These are phyloP conservation scores for Plasmodium malariae DNA, from an alignment of 169 alveolate species.

Conservation along the genomic window DNA sequence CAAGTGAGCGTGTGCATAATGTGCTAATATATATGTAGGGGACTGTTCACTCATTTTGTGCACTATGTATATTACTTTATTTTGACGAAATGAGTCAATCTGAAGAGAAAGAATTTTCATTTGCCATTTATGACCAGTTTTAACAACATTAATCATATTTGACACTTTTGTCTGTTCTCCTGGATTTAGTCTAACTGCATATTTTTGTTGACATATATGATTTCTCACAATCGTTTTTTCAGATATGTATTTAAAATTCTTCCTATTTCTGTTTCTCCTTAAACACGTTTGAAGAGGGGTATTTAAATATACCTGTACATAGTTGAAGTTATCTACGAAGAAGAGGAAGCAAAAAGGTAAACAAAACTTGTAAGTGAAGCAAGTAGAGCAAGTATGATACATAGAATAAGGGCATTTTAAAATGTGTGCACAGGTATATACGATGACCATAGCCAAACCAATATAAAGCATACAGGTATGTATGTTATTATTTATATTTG, in stretches of 20 bases:
- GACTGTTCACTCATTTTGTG: too few species aligned
- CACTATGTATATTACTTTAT: constrained; percentile 27
- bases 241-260: constrained; percentile 45
- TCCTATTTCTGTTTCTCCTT: constrained; percentile 29
- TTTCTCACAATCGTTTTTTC: constrained; percentile 54
- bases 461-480: too few species aligned
- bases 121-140: constrained; percentile 51
- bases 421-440: too few species aligned
- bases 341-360: neutral
- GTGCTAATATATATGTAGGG: too few species aligned
- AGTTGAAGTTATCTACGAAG: constrained; percentile 19
- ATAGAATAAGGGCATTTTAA: too few species aligned
- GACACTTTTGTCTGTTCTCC: neutral
- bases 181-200: constrained; percentile 21
- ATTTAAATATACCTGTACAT: constrained; percentile 34
- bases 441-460: too few species aligned
- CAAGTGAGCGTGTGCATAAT: too few species aligned
- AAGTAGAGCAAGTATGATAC: too few species aligned
- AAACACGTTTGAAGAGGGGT: constrained; percentile 32
- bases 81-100: constrained; percentile 6
- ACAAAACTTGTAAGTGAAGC: too few species aligned
- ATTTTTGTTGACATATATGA: constrained; percentile 39
- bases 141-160: constrained; percentile 17
- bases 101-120: constrained; percentile 27
- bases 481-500: too few species aligned